Evolutionary conservation across 1,139 yeast genomes (phyloP), one percentile per base, ranked within the genome.

Genomic region (Yamadazyma triangularis): DNA sequence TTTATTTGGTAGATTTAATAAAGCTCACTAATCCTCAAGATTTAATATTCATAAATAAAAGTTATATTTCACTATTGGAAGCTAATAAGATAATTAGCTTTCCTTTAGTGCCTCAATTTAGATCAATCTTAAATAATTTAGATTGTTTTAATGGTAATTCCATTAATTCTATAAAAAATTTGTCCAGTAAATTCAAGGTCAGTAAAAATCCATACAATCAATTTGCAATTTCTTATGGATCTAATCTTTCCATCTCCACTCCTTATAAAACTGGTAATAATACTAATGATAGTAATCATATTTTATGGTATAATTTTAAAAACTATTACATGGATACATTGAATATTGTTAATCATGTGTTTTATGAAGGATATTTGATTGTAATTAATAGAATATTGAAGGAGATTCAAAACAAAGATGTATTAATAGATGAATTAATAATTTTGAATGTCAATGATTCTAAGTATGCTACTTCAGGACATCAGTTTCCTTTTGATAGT

Each of bases 221-320:
- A 42, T 36, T 63, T 10, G 48, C 60, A 2, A 40, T 63, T 4
- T 44, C 63, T 2, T 58, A 44, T 37, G 67, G 65, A 1, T 52
- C 52, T 26, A 36, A 50, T 22, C 24, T 63, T 5, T 50, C 70
- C 1, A 42, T 68, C 4, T 65, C 73, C 0, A 67, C 72, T 1
- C 70, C 73, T 1, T 50, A 41, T 25, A 44, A 42, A 13, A 43
- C 46, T 2, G 49, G 53, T 2, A 44, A 13, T 9, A 23, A 22
- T 16, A 6, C 11, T 15, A 4, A 8, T 8, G 53, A 53, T 22
- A 39, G 47, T 9, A 59, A 61, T 37, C 73, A 67, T 35, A 44
- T 61, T 4, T 40, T 66, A 10, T 68, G 74, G 74, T 66, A 55
- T 39, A 60, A 60, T 36, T 65, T 64, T 34, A 51, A 51, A 24